Base-by-base conservation (phyloP, 768 basidiomycete species). In the Lactifluus piperatus region DNA sequence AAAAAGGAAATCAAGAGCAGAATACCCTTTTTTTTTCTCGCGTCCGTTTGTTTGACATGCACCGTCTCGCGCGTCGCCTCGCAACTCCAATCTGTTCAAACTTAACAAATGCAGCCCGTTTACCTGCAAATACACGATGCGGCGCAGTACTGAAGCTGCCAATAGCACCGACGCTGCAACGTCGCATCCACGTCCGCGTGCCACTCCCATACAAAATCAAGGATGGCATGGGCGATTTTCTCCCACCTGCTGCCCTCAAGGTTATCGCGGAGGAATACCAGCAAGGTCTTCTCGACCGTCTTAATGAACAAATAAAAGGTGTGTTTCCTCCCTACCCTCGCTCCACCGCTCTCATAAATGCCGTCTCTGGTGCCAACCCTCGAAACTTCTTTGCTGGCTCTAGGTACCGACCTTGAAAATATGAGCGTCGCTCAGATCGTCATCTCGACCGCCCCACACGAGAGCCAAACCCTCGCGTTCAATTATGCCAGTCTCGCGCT, bases 401-500 rank as follows among this genome's bases (percentile, higher is more conserved):
- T 67, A 88, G 86, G 78, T 37, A 83, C 84, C 26, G 74, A 76
- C 2, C 75, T 81, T 58, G 79, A 80, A 64, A 77, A 76, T 63
- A 72, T 75, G 65, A 80, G 75, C 51, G 80, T 94, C 32, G 79
- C 80, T 0, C 83, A 92, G 67, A 88, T 87, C 24, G 79, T 95
- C 26, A 77, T 91, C 32, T 77, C 79, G 36, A 82, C 87, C 10
- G 81, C 91, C 0, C 66, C 74, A 16, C 73, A 81, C 30, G 80
- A 80, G 44, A 74, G 80, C 26, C 73, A 82, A 53, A 78, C 83
- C 1, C 72, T 94, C 53, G 81, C 83, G 26, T 98, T 94, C 73
- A 95, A 90, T 72, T 93, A 94, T 68, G 93, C 94, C 4, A 88
- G 88, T 63, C 81, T 91, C 48, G 91, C 95, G 5, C 75, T 97